These are phyloP conservation scores for Paecilomyces fulvus DNA, from an alignment of 2,329 filamentous ascomycete genomes.

Conservation along the genomic window DNA sequence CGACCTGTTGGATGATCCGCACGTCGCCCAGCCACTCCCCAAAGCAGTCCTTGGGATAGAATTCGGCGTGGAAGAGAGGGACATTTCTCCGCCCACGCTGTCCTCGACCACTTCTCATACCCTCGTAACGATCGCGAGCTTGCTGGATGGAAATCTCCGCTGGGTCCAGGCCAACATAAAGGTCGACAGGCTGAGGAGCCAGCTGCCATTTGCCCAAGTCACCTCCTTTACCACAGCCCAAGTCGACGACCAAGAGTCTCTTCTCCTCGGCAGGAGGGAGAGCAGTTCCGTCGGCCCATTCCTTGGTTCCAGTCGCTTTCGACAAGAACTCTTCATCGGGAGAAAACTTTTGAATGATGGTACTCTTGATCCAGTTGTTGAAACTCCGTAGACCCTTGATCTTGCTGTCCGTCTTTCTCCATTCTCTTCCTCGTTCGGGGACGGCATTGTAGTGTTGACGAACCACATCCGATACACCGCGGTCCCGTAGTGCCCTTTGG, in stretches of 20 bases:
- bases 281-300: constrained; percentile 34
- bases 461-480: constrained; percentile 75
- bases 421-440: constrained; percentile 84
- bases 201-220: constrained; percentile 95
- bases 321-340: constrained; percentile 66
- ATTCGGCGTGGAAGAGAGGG: constrained; percentile 73
- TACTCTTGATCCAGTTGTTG: constrained; percentile 99
- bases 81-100: constrained; percentile 45
- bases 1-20: constrained; percentile 73
- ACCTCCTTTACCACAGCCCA: constrained; percentile 94
- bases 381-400: constrained; percentile 92
- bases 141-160: constrained; percentile 89
- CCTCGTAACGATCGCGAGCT: constrained; percentile 71
- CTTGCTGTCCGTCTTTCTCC: constrained; percentile 85
- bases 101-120: constrained; percentile 53
- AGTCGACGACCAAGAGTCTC: constrained; percentile 74
- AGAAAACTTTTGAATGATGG: constrained; percentile 92
- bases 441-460: constrained; percentile 94
- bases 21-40: constrained; percentile 74
- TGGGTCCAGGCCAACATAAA: constrained; percentile 91
- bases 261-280: constrained; percentile 33
- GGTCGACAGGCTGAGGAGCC: constrained; percentile 78
- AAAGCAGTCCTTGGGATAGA: constrained; percentile 88
- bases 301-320: constrained; percentile 33
- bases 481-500: constrained; percentile 26